These are phyloP conservation scores for Suhomyces taliae DNA, from an alignment of 1,139 yeast species.

Conservation along the genomic window DNA sequence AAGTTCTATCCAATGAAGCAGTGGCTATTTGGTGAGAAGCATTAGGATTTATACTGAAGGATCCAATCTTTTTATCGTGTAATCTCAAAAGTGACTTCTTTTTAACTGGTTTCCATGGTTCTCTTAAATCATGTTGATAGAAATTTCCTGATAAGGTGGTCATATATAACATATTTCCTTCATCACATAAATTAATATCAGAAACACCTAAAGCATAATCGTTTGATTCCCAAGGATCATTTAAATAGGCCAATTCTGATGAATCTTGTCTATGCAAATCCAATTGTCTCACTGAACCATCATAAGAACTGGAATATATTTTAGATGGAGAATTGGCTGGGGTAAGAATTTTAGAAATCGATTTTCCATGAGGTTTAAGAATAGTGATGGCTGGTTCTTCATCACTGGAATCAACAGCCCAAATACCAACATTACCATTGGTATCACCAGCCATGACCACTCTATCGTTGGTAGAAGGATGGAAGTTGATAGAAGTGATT, in stretches of 20 bases:
- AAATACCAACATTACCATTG: constrained; percentile 79
- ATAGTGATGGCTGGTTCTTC: constrained; percentile 55
- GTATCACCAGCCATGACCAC: constrained; percentile 86
- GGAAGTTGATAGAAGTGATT: constrained; percentile 71
- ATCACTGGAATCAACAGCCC: constrained; percentile 61
- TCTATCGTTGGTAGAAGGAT: constrained; percentile 65
- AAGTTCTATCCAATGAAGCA: constrained; percentile 81
- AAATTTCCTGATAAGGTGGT: constrained; percentile 81
- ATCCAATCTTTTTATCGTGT: constrained; percentile 90
- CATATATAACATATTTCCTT: constrained; percentile 55
- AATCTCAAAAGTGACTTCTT: constrained; percentile 49
- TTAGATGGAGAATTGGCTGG: constrained; percentile 51
- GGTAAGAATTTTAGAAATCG: constrained; percentile 63
- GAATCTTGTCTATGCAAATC: constrained; percentile 65
- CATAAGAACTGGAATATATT: constrained; percentile 75
- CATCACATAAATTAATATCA: constrained; percentile 55
- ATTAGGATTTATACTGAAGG: constrained; percentile 75
- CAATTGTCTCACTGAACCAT: constrained; percentile 75
- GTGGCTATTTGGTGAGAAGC: constrained; percentile 65
- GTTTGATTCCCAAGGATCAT: constrained; percentile 45
- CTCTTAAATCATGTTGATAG: constrained; percentile 66
- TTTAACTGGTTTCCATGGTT: constrained; percentile 31
- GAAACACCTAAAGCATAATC: constrained; percentile 53
- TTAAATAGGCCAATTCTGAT: constrained; percentile 54
- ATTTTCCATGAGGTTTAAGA: constrained; percentile 73